Evolutionary conservation across 345 rosid species (phyloP), one percentile per base, ranked within the genome.

Genomic region (Erysimum cheiranthoides): DNA sequence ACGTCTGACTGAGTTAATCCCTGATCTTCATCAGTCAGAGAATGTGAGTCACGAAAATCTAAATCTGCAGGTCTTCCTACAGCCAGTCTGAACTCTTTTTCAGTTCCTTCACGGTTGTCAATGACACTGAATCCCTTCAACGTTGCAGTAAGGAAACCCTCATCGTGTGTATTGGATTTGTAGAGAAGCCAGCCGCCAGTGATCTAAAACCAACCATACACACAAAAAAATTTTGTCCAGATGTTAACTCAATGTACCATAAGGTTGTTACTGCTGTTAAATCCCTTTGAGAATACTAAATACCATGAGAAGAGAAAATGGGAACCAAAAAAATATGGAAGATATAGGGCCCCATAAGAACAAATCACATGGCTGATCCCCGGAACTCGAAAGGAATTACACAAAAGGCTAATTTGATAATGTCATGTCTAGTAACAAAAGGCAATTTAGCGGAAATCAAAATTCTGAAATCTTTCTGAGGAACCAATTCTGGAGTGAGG

Each of bases 41-140:
- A 73, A 66, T 31, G 58, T 61, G 76, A 59, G 70, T 82, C 73
- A 58, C 76, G 79, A 82, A 77, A 76, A 74, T 76, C 79, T 70
- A 79, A 68, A 45, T 84, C 81, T 62, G 83, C 84, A n/a, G 97
- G 87, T 75, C 81, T 88, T 71, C 97, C 93, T 68, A 95, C 84
- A 1, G 97, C 97, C 84, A 90, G 78, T 70, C 93, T 88, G 78
- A 88, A 88, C 67, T 84, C 96, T 79, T 90, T 88, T 79, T 82
- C 85, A 67, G 90, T 89, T 66, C 98, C 99, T 67, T 85, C 93
- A 54, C 99, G 97, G 77, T 95, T 88, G 86, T 95, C 99, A 76
- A 86, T 82, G 70, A 95, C 92, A 73, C 88, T 81, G 70, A 95
- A 89, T 67, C 89, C 92, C 85, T 82, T 87, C 69, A 95, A 89